These are phyloP conservation scores for Penicillium turbatum DNA, from an alignment of 495 filamentous ascomycete genomes.

Conservation along the genomic window DNA sequence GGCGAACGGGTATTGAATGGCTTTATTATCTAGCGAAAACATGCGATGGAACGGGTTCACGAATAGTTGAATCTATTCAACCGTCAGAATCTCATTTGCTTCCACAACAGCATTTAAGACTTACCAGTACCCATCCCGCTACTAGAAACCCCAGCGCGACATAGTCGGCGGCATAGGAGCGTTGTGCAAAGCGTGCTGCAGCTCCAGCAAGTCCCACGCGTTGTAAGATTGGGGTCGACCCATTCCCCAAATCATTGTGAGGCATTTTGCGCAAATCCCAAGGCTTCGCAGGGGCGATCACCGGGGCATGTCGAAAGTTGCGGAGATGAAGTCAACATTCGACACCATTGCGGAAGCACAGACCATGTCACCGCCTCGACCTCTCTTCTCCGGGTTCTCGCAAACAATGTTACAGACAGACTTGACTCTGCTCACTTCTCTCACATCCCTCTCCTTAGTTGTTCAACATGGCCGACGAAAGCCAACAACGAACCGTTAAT, in stretches of 20 bases:
- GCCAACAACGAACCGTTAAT: constrained; percentile 46
- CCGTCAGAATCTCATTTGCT: neutral
- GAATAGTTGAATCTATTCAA: constrained; percentile 59
- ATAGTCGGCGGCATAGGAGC: constrained; percentile 84
- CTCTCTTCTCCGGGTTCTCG: neutral
- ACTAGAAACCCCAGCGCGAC: constrained; percentile 68
- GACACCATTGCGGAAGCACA: constrained; percentile 7
- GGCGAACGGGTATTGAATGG: constrained; percentile 84
- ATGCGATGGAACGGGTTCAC: constrained; percentile 81
- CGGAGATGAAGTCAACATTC: neutral
- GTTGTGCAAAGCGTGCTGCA: constrained; percentile 48
- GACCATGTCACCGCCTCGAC: constrained; percentile 6
- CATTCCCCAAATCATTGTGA: constrained; percentile 27
- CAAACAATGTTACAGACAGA: neutral
- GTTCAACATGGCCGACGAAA: constrained; percentile 46
- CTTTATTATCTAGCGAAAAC: constrained; percentile 70
- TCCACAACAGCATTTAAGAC: constrained; percentile 10
- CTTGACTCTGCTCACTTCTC: neutral
- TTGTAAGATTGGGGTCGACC: constrained; percentile 25
- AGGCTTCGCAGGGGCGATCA: neutral
- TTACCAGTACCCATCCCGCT: constrained; percentile 60
- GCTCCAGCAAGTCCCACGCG: constrained; percentile 35
- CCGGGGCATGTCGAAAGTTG: neutral
- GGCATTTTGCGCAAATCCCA: constrained; percentile 22
- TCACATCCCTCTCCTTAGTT: neutral